Percentiles rank a stretch among this genome's conserved stretches.
phyloP scores from a whole-genome alignment of 108 stramenopile species.

The Nitzschia sp. region DNA sequence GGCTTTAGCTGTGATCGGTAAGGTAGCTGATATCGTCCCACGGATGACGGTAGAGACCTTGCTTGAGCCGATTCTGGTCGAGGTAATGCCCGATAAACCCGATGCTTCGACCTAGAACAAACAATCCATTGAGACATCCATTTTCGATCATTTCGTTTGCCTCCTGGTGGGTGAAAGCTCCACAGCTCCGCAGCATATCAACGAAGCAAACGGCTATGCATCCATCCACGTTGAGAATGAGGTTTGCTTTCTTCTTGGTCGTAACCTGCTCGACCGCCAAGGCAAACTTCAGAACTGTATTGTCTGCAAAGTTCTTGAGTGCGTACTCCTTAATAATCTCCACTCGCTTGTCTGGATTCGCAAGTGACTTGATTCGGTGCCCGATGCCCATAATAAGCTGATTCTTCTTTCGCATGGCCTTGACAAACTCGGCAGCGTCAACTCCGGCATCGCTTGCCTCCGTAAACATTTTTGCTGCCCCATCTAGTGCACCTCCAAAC shows the following conservation, averaged over 20 bases:
- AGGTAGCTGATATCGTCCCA: conserved; percentile 92
- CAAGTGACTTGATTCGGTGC: conserved; percentile 81
- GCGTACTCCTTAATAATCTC: conserved; percentile 89
- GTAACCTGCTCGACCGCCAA: conserved; percentile 89
- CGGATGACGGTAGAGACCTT: conserved; percentile 90
- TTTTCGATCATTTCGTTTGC: conserved; percentile 84
- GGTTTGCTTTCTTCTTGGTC: conserved; percentile 86
- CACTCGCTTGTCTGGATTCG: conserved; percentile 90
- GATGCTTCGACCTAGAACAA: conserved; percentile 86
- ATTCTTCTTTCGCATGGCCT: conserved; percentile 76
- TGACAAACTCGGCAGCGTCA: conserved; percentile 75
- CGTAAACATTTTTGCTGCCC: conserved; percentile 76
- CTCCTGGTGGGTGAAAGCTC: conserved; percentile 86
- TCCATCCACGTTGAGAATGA: conserved; percentile 94
- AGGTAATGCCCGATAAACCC: conserved; percentile 92
- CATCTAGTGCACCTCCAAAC: conserved; percentile 93
- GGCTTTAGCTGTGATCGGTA: conserved; percentile 19
- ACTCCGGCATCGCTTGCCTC: conserved; percentile 72
- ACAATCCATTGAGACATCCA: conserved; percentile 90
- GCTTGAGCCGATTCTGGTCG: conserved; percentile 92
- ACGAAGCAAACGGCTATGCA: conserved; percentile 93
- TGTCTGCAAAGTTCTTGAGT: conserved; percentile 76
- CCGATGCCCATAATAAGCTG: conserved; percentile 95
- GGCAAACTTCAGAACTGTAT: conserved; percentile 85
- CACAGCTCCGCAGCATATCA: conserved; percentile 89